Base-by-base conservation (phyloP, 192 early-diverging fungal genomes). In the Entophlyctis luteolus region DNA sequence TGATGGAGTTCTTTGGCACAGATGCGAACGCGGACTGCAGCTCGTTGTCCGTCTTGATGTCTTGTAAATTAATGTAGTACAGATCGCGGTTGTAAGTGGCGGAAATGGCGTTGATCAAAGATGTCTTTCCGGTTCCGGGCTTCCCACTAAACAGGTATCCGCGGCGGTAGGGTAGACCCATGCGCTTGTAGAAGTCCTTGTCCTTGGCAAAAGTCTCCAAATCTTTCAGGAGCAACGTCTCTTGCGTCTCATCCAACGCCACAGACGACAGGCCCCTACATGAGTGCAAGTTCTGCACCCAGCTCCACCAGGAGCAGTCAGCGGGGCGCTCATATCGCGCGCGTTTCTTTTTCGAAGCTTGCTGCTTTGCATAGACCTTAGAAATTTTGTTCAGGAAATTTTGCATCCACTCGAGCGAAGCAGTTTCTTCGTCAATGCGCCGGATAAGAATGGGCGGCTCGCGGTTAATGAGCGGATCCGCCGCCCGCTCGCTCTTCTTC, bases 141-240 rank as follows among this genome's bases (percentile, higher is more conserved):
- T 78, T 71, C 14, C 70, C 76, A 18, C 55, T 55, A 31, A 77
- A 75, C 55, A 77, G 70, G 60, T 77, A 77, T 14, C 85, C 85
- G 29, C 82, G 75, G 27, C 81, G 71, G 76, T 86, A 87, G 20
- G 86, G 83, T 14, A 87, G 76, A 5, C 86, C 86, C 55, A 87
- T 83, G 2, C 83, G 69, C 34, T 63, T 62, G 71, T 87, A 87
- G 59, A 87, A 87, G 1, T 75, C 72, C 59, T 79, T 73, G 65
- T 84, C 80, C 31, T 71, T 68, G 39, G 66, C 48, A 62, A 87
- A 87, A 0, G 81, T 75, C 33, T 75, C 63, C 10, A 87, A 59
- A 58, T 87, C 85, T 20, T 69, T 55, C 32, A 55, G 55, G 4
- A 87, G 35, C 3, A 84, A 62, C 23, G 59, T 49, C 70, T 87